Evolutionary conservation across 1,284 basidiomycete species (phyloP).

Genomic region (Melampsora americana): DNA sequence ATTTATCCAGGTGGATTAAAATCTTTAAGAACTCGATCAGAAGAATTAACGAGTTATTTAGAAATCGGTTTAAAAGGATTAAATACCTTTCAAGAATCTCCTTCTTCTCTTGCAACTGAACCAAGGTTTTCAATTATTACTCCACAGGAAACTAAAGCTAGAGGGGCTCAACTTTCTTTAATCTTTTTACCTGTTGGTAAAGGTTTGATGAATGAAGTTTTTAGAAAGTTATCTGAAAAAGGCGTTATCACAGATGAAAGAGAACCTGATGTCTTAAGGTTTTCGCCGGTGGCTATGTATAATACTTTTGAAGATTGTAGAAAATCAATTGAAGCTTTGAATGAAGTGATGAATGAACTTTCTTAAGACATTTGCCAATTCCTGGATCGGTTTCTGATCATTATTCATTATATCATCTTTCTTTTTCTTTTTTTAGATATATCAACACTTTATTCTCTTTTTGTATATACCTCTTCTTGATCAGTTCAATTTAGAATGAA

Average conservation of each 20-base stretch:
- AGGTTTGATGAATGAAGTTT: slow-evolving; percentile 69
- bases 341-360: slow-evolving; percentile 55
- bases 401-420: too few relatives aligned
- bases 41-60: slow-evolving; percentile 38
- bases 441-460: too few relatives aligned
- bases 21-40: slow-evolving; percentile 9
- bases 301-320: slow-evolving; percentile 75
- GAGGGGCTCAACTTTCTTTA: slow-evolving; percentile 82
- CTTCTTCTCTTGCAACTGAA: slow-evolving; percentile 48
- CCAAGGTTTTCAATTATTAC: slow-evolving; percentile 79
- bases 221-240: slow-evolving; percentile 62
- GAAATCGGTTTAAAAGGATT: slow-evolving; percentile 50
- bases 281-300: slow-evolving; percentile 79
- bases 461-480: background rate
- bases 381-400: too few relatives aligned
- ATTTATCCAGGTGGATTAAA: slow-evolving; percentile 44
- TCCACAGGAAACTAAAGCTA: slow-evolving; percentile 62
- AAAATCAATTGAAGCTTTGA: slow-evolving; percentile 64
- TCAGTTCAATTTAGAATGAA: too few relatives aligned
- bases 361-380: too few relatives aligned
- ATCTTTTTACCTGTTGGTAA: slow-evolving; percentile 65
- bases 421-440: too few relatives aligned
- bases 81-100: slow-evolving; percentile 53
- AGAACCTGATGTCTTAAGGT: slow-evolving; percentile 80
- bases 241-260: slow-evolving; percentile 88